phyloP scores from a whole-genome alignment of 169 alveolate species.

The Perkinsus marinus region DNA sequence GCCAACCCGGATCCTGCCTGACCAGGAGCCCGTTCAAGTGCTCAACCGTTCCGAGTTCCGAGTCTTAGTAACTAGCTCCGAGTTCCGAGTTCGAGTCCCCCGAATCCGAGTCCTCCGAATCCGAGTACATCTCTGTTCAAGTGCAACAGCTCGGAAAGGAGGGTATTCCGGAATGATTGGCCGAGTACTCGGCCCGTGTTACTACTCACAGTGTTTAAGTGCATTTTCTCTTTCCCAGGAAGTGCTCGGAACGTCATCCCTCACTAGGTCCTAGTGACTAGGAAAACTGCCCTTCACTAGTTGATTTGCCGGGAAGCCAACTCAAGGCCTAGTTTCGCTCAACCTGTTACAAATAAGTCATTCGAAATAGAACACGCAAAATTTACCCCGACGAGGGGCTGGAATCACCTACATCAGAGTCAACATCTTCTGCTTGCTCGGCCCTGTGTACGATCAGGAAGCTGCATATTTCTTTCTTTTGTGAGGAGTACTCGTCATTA shows the following conservation, averaged over 20 bases:
- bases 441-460: neutral
- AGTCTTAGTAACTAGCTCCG: no score
- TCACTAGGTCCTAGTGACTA: no score
- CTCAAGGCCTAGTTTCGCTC: neutral
- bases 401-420: neutral
- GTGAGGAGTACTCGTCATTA: no score
- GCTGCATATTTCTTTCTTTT: no score
- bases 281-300: neutral
- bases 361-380: neutral
- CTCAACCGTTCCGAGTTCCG: no score
- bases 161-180: neutral
- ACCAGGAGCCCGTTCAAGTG: neutral
- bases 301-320: neutral
- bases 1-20: no score
- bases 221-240: neutral
- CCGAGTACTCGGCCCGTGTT: neutral
- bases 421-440: neutral
- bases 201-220: neutral
- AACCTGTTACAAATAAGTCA: neutral
- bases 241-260: neutral
- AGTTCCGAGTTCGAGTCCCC: neutral
- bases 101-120: neutral
- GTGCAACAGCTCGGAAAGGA: neutral
- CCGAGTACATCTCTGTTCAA: neutral
- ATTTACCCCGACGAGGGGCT: neutral